phyloP scores from a whole-genome alignment of 2,329 filamentous ascomycete species.

The Colletotrichum tanaceti region DNA sequence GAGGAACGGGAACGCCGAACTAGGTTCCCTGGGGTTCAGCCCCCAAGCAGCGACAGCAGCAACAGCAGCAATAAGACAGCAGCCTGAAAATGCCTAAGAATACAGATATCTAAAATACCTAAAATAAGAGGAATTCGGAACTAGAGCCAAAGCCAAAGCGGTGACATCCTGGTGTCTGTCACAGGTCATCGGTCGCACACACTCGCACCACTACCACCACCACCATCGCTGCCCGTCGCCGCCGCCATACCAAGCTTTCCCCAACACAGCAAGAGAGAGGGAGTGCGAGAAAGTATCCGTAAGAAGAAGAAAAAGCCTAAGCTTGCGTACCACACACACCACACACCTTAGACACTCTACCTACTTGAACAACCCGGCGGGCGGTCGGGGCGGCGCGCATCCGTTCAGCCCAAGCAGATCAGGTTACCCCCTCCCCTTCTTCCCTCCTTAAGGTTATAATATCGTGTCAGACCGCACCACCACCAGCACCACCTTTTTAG shows the following conservation, averaged over 20 bases:
- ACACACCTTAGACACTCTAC: no score
- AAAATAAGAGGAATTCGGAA: not conserved
- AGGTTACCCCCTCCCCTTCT: no score
- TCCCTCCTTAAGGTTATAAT: slow-evolving; percentile 1
- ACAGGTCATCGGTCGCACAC: not conserved
- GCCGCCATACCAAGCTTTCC: not conserved
- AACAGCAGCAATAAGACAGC: no score
- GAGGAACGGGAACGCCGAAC: no score
- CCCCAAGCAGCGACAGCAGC: no score
- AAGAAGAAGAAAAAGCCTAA: not conserved
- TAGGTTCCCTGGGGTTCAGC: no score
- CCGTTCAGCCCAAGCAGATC: not conserved
- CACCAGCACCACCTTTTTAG: not conserved
- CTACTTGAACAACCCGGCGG: no score
- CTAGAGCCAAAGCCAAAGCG: slow-evolving; percentile 11
- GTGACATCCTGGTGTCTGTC: slow-evolving; percentile 10
- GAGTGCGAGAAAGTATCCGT: not conserved
- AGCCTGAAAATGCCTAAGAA: not conserved
- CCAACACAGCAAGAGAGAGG: not conserved
- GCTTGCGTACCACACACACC: not conserved
- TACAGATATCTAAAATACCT: no score
- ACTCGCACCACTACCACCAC: not conserved
- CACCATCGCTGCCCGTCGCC: no score
- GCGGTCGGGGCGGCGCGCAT: not conserved
- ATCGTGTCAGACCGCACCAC: slow-evolving; percentile 18